These are phyloP conservation scores for Trichoderma sp. DNA, from an alignment of 2,329 filamentous ascomycete genomes.

Conservation along the genomic window DNA sequence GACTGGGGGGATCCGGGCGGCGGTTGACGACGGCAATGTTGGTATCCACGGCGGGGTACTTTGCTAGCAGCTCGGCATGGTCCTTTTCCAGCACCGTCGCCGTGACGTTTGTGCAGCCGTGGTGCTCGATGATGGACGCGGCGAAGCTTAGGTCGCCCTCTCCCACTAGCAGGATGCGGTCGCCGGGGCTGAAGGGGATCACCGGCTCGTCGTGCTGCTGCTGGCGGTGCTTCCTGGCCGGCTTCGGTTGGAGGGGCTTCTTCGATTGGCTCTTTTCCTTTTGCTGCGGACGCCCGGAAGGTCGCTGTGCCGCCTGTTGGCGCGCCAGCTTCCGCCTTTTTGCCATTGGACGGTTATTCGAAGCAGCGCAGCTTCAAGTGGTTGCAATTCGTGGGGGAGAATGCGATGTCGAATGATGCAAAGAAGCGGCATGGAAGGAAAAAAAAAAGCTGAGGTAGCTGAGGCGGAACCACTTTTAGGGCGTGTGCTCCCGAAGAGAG, in stretches of 20 bases:
- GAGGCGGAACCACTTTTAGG: not conserved
- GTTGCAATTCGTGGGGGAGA: not conserved
- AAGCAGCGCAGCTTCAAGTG: not conserved
- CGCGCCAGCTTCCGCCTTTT: conserved; percentile 45
- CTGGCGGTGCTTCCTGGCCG: conserved; percentile 27
- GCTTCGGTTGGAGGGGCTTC: not conserved
- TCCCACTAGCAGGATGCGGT: conserved; percentile 72
- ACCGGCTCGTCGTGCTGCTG: conserved; percentile 41
- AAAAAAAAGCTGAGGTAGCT: not conserved
- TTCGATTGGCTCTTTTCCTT: not conserved
- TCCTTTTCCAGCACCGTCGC: conserved; percentile 67
- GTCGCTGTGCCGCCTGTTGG: conserved; percentile 13
- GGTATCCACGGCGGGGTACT: conserved; percentile 69
- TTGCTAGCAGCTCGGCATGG: conserved; percentile 58
- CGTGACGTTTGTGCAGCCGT: conserved; percentile 64
- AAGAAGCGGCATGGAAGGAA: not conserved
- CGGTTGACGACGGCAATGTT: conserved; percentile 53
- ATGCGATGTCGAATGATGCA: not conserved
- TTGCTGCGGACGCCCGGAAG: conserved; percentile 21
- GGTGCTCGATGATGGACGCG: conserved; percentile 61
- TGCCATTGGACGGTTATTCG: conserved; percentile 30
- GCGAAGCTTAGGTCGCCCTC: conserved; percentile 82
- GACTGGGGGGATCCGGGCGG: conserved; percentile 7
- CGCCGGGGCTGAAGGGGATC: conserved; percentile 65
- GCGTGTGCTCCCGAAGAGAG: not conserved